phyloP scores from a whole-genome alignment of 1,139 yeast genomes.

The Taphrina sp. region DNA sequence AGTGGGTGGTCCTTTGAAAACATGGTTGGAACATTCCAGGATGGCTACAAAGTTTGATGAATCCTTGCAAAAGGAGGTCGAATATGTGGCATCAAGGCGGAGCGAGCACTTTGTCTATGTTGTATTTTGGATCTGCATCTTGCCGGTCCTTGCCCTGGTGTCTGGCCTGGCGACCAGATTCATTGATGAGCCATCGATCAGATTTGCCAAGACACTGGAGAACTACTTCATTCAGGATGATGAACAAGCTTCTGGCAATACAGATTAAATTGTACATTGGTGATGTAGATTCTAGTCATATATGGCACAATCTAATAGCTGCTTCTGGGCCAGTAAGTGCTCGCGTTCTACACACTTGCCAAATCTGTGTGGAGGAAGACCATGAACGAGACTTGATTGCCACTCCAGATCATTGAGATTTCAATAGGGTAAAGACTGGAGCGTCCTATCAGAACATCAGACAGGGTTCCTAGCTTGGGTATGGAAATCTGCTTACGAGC shows the following conservation, averaged over 20 bases:
- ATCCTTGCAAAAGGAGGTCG: too few species aligned
- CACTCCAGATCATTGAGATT: conserved; percentile 12
- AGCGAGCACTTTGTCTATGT: conserved; percentile 6
- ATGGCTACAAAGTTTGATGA: neutral
- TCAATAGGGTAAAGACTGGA: conserved; percentile 6
- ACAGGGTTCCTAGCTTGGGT: too few species aligned
- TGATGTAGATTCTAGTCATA: too few species aligned
- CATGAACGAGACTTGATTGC: too few species aligned
- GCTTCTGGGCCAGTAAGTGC: too few species aligned
- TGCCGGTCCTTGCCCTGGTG: conserved; percentile 3
- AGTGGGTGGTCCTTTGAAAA: neutral
- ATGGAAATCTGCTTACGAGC: conserved; percentile 50
- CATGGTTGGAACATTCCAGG: neutral
- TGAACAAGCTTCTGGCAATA: neutral
- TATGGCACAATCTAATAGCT: too few species aligned
- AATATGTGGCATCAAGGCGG: neutral
- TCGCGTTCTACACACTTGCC: too few species aligned
- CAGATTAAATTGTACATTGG: neutral
- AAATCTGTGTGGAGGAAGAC: too few species aligned
- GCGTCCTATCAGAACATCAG: conserved; percentile 1
- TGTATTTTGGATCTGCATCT: conserved; percentile 6
- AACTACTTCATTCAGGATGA: conserved; percentile 4
- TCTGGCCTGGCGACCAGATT: conserved; percentile 13
- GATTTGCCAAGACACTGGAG: conserved; percentile 19
- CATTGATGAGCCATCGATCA: conserved; percentile 16